phyloP scores from a whole-genome alignment of 202 grass and related monocot genomes.

The Elaeis oleifera region DNA sequence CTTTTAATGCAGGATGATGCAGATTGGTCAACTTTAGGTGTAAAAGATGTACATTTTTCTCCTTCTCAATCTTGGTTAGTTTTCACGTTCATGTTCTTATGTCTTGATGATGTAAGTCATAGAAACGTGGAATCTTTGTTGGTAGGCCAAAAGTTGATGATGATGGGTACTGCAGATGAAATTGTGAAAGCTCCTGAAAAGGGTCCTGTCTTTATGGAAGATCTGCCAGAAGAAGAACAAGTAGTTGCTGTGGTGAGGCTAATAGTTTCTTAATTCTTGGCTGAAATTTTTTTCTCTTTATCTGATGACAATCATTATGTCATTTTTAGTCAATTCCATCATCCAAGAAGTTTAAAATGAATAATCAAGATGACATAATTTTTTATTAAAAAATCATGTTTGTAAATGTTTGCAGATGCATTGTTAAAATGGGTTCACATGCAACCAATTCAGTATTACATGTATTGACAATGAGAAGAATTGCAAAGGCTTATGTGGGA shows the following conservation, averaged over 20 bases:
- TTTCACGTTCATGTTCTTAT: conserved; percentile 14
- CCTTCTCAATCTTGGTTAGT: conserved; percentile 8
- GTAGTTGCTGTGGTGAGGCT: conserved; percentile 46
- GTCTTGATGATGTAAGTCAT: conserved; percentile 1
- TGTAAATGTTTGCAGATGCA: too few species aligned
- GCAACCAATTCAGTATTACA: too few species aligned
- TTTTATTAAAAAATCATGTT: too few species aligned
- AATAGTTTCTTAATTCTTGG: too few species aligned
- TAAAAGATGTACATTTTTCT: conserved; percentile 78
- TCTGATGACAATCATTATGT: too few species aligned
- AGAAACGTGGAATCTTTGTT: conserved; percentile 29
- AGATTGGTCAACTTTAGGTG: conserved; percentile 82
- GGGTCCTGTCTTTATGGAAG: conserved; percentile 85
- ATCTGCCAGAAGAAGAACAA: conserved; percentile 99
- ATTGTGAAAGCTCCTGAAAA: conserved; percentile 99
- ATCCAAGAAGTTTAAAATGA: too few species aligned
- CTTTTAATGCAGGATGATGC: conserved; percentile 77
- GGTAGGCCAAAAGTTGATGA: conserved; percentile 99
- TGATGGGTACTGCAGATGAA: conserved; percentile 99
- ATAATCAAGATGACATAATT: too few species aligned
- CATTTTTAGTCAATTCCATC: too few species aligned
- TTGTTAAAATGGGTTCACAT: too few species aligned
- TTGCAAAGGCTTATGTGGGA: too few species aligned
- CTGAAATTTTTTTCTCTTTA: too few species aligned
- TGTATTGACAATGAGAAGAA: too few species aligned